Base-by-base conservation (phyloP, 1,284 basidiomycete species). In the Waitea zeae region DNA sequence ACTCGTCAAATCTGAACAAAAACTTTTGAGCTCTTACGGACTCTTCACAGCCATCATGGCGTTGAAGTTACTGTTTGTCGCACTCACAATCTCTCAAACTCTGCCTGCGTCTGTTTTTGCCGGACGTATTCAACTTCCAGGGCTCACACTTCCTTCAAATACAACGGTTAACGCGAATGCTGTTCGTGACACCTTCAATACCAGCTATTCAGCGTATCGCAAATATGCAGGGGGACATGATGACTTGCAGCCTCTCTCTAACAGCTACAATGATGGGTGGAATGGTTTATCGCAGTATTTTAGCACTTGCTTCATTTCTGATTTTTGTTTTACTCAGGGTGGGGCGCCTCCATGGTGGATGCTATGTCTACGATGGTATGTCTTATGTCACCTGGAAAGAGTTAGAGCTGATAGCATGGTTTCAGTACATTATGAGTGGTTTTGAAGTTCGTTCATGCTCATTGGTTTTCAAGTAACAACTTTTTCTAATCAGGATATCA, bases 261-360 rank as follows among this genome's bases (percentile, higher is more conserved):
- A 61, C 45, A 53, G 59, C 2, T 70, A 59, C 41, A 50, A 48
- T 4, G 72, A 81, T 43, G 57, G 51, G 24, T 63, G 64, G n/a
- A 74, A 76, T 46, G 77, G 22, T 26, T 7, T n/a, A 26, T 26
- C n/a, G n/a, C n/a, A n/a, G 7, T 26, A n/a, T n/a, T n/a, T n/a
- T n/a, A n/a, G n/a, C n/a, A n/a, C n/a, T n/a, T n/a, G n/a, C n/a
- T n/a, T n/a, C n/a, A n/a, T n/a, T n/a, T n/a, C n/a, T n/a, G n/a
- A n/a, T n/a, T n/a, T n/a, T n/a, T n/a, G n/a, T n/a, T n/a, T n/a
- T n/a, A n/a, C n/a, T n/a, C n/a, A 26, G 22, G 77, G 11, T 81
- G 75, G 74, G 76, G 74, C 17, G 75, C 76, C 13, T 58, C 67
- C 11, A 70, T 79, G 30, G 61, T 69, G 9, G 77, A 81, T 44